Conservation (phyloP, 2,329 filamentous ascomycete genomes). For the Colletotrichum godetiae region DNA sequence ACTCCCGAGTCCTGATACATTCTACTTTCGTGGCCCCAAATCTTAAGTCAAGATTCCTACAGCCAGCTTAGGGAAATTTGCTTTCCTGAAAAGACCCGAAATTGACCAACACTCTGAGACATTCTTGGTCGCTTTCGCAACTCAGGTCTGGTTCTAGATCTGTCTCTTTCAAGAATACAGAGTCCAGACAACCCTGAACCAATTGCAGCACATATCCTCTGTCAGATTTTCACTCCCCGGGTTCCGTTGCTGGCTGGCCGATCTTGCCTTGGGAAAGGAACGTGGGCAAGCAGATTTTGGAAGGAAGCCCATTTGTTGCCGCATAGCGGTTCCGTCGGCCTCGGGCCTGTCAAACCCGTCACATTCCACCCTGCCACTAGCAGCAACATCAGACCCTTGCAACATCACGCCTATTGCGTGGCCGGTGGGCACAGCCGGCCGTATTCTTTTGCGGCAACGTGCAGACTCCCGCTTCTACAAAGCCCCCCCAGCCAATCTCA, state of each 20-base stretch:
- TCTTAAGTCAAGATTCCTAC: neutral
- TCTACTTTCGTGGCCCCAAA: neutral
- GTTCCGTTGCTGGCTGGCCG: neutral
- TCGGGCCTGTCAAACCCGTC: constrained; percentile 27
- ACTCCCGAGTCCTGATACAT: neutral
- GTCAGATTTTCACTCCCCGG: neutral
- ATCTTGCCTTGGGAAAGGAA: neutral
- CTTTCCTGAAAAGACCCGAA: neutral
- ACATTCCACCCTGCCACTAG: constrained; percentile 28
- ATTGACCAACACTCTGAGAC: neutral
- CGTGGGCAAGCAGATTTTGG: neutral
- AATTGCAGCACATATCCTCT: neutral
- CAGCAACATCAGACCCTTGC: constrained; percentile 18
- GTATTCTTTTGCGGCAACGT: constrained; percentile 38
- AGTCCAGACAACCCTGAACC: neutral
- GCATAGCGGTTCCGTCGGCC: constrained; percentile 27
- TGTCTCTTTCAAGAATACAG: neutral
- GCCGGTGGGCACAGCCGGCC: constrained; percentile 27
- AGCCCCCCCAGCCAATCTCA: constrained; percentile 25
- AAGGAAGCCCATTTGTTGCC: constrained; percentile 16
- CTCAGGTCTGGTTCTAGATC: constrained; percentile 18
- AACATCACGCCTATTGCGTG: constrained; percentile 28
- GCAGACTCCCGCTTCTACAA: constrained; percentile 37
- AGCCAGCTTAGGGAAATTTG: neutral
- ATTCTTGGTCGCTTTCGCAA: constrained; percentile 10